Conservation (phyloP, 495 filamentous ascomycete species). For the Collariella sp. region DNA sequence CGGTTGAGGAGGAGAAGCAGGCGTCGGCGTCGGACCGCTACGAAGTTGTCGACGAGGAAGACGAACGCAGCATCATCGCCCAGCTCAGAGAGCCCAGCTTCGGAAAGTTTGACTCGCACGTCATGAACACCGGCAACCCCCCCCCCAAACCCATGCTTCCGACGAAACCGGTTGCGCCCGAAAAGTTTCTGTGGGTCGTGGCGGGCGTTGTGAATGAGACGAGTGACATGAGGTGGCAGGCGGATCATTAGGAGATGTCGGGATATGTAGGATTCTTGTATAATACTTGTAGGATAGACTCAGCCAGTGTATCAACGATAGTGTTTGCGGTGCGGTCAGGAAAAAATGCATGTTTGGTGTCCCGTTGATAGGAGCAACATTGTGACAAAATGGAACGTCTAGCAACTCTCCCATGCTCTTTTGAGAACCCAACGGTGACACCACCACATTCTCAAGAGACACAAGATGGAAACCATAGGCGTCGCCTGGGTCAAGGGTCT, state of each 20-base stretch:
- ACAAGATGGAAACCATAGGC: too few relatives aligned
- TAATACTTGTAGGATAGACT: slow-evolving; percentile 6
- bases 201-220: not conserved
- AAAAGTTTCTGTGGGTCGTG: not conserved
- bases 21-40: not conserved
- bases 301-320: not conserved
- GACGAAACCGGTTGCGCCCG: not conserved
- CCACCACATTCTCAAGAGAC: too few relatives aligned
- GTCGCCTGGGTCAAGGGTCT: too few relatives aligned
- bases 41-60: slow-evolving; percentile 3
- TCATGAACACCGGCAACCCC: not conserved
- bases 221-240: slow-evolving; percentile 2
- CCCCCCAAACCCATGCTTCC: not conserved
- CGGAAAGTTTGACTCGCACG: not conserved
- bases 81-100: too few relatives aligned
- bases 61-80: not conserved
- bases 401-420: too few relatives aligned
- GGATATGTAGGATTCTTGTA: not conserved
- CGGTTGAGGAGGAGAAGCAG: not conserved
- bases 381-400: too few relatives aligned
- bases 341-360: not conserved
- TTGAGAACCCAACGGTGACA: too few relatives aligned
- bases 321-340: not conserved
- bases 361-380: not conserved
- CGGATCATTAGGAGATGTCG: not conserved